Evolutionary conservation across 1,284 basidiomycete species (phyloP), one percentile per base, ranked within the genome.

Genomic region (Farysia itapuensis): DNA sequence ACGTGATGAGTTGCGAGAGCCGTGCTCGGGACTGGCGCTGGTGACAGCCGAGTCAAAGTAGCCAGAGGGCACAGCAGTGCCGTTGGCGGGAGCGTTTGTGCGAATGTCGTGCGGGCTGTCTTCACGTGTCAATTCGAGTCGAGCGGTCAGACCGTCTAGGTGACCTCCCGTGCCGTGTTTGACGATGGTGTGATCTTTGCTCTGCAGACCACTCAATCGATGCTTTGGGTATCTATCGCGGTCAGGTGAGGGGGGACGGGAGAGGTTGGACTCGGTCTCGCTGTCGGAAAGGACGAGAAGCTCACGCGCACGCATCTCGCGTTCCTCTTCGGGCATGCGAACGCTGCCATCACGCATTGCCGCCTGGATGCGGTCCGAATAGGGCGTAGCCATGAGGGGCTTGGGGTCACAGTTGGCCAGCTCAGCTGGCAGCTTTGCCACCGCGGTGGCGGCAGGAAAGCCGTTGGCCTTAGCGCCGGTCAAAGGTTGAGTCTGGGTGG

Each of bases 251-350:
- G 68, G 68, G 11, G 68, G 68, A 24, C 68, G 51, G 12, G 68
- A 71, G 35, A 71, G 50, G 39, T 68, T 68, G 38, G 67, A 69
- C 28, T 71, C 68, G 19, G 68, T 71, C 32, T 71, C 68, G 38
- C 52, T 61, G 35, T 71, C 68, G 30, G 58, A 61, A 13, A 67
- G 44, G 34, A 63, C 45, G 31, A 64, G 41, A 24, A 67, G 35
- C 19, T 70, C 67, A 42, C 59, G 49, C 1, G 67, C 67, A n/a
- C 54, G 53, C 12, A 60, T 44, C 36, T 70, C 67, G 13, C 67
- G 61, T 36, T 70, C 64, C 33, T 64, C 52, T 41, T 49, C 36
- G 24, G 59, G 57, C 32, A 47, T 40, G 43, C 53, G 54, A 8
- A 49, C 46, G 39, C 43, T 54, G 20, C 48, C 51, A 11, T 61